Evolutionary conservation across 2,329 filamentous ascomycete genomes (phyloP), one percentile per base, ranked within the genome.

Genomic region (Tolypocladium sp.): DNA sequence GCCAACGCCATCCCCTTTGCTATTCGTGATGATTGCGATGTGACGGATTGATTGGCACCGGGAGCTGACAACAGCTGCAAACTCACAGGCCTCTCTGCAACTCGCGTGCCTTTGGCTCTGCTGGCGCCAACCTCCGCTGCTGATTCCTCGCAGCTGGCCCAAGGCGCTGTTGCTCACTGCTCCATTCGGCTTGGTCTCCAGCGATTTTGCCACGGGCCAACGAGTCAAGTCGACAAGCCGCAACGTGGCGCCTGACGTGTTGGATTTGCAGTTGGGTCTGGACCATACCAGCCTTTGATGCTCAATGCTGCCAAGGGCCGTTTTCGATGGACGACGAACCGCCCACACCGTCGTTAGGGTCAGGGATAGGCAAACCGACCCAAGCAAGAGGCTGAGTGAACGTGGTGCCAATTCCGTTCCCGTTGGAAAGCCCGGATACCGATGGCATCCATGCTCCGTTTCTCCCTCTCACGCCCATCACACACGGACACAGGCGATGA

Each of bases 171-270:
- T 22, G 51, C 30, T 10, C 53, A 30, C 40, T 30, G 53, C 22
- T 42, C 53, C 22, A 42, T 33, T n/a, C 17, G 53, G 53, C 40
- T 12, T 30, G 53, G 35, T 55, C 38, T 20, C 54, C 38, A 17
- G 38, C 40, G 54, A 15, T 3, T 35, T 56, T n/a, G 17, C 37
- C 54, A 33, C 37, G 8, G 38, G 42, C 25, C n/a, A 27, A 44
- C 54, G 38, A 57, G 58, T 52, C 53, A 57, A 57, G 35, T 25
- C 53, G 40, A 33, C 22, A 25, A 25, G 57, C 40, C 41, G 57
- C 35, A 41, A 55, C 20, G 38, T 41, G 27, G 57, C 57, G 27
- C 41, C 35, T 58, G 57, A 58, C 57, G 33, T 56, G 35, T 56
- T 46, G 41, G 33, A 55, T 46, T 55, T 40, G 22, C 41, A 33